Evolutionary conservation across 768 basidiomycete genomes (phyloP).

Genomic region (Hemileccinum rubropunctum): DNA sequence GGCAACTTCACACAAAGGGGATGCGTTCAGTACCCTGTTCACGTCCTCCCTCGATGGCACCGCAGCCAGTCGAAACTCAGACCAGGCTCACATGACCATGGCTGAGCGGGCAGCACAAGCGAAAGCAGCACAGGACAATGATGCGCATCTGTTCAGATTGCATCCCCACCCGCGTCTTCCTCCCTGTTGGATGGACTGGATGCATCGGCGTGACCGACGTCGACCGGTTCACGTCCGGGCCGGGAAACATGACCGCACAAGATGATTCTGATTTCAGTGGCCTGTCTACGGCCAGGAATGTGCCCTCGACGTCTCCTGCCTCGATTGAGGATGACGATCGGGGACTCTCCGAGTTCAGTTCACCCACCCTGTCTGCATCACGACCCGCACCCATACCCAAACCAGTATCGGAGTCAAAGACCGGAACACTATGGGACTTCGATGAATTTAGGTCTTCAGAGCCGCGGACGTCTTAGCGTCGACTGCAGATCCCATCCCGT

Average conservation of each 20-base stretch:
- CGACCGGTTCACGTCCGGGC: neutral
- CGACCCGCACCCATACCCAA: constrained; percentile 3
- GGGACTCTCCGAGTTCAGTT: constrained; percentile 41
- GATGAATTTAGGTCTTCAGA: constrained; percentile 39
- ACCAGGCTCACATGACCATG: constrained; percentile 52
- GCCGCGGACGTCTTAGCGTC: constrained; percentile 5
- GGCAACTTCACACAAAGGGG: constrained; percentile 34
- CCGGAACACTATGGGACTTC: constrained; percentile 40
- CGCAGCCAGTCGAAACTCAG: neutral
- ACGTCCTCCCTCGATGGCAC: constrained; percentile 36
- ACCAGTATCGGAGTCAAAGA: neutral
- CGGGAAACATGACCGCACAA: neutral
- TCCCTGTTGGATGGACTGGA: constrained; percentile 64
- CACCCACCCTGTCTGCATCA: constrained; percentile 20
- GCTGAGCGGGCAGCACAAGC: constrained; percentile 67
- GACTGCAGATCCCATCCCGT: constrained; percentile 4
- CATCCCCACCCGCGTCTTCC: neutral
- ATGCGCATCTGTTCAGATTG: constrained; percentile 11
- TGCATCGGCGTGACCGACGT: constrained; percentile 35
- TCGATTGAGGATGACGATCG: constrained; percentile 39
- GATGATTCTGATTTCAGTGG: constrained; percentile 21
- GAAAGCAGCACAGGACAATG: constrained; percentile 28
- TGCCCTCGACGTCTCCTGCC: neutral
- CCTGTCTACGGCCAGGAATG: neutral
- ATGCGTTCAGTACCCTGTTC: constrained; percentile 78